Evolutionary conservation across 805 yeast species (phyloP).

Genomic region (Debaryomyces tyrocola): DNA sequence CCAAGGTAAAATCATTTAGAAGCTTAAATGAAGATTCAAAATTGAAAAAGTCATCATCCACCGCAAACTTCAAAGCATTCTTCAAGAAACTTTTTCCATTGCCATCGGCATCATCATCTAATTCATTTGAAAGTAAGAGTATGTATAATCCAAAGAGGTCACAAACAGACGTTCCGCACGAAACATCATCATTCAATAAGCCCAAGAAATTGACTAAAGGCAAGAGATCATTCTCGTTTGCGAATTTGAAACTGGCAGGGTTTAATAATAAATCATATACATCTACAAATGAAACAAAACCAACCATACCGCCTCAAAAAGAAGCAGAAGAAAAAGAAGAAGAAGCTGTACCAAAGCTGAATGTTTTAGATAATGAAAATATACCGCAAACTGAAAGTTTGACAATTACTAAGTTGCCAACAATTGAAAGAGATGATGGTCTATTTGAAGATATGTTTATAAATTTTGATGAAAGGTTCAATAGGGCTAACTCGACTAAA

Average conservation of each 20-base stretch:
- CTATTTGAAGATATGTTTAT: constrained; percentile 29
- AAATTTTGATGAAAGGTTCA: constrained; percentile 25
- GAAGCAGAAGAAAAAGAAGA: background rate
- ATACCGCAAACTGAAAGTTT: constrained; percentile 1
- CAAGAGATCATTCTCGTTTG: constrained; percentile 5
- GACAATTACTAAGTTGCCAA: constrained; percentile 19
- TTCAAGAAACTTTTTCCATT: constrained; percentile 12
- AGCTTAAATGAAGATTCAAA: background rate
- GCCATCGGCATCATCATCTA: background rate
- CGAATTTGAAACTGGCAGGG: constrained; percentile 1
- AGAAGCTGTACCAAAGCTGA: background rate
- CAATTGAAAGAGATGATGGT: constrained; percentile 24
- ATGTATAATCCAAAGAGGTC: background rate
- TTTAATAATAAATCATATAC: background rate
- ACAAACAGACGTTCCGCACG: background rate
- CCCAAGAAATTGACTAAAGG: background rate
- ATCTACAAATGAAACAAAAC: background rate
- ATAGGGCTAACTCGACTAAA: constrained; percentile 8
- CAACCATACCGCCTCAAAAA: background rate
- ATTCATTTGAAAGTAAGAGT: background rate
- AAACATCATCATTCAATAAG: background rate
- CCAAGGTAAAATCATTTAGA: background rate
- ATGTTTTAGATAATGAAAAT: background rate
- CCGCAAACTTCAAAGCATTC: constrained; percentile 14
- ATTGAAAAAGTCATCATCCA: constrained; percentile 37